Evolutionary conservation across 2,329 filamentous ascomycete genomes (phyloP).

Genomic region (Atkinsonella hypoxylon): DNA sequence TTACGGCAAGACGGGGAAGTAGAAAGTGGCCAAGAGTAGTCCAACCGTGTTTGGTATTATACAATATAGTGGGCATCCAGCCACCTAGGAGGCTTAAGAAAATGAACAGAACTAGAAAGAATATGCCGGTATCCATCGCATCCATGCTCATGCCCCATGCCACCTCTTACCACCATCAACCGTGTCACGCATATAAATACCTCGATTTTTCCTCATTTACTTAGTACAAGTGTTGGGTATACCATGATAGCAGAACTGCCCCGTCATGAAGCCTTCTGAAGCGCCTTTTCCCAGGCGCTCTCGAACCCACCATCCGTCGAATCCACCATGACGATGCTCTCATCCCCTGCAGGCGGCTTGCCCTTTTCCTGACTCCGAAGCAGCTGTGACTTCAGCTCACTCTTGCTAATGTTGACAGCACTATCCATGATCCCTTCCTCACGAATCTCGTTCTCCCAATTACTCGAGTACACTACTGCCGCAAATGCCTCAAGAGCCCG

Average conservation of each 20-base stretch:
- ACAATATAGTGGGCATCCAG: background rate
- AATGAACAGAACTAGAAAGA: background rate
- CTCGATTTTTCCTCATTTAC: background rate
- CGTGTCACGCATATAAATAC: background rate
- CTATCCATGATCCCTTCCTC: slow-evolving; percentile 32
- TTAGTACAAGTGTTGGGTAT: background rate
- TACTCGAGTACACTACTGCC: slow-evolving; percentile 77
- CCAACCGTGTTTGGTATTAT: background rate
- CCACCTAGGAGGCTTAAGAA: background rate
- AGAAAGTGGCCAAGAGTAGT: background rate
- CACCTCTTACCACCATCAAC: background rate
- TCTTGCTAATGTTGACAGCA: slow-evolving; percentile 20
- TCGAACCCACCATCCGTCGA: slow-evolving; percentile 42
- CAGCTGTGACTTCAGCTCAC: slow-evolving; percentile 11
- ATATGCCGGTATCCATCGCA: background rate
- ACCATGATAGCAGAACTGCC: background rate
- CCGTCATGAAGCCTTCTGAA: slow-evolving; percentile 16
- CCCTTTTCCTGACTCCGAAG: slow-evolving; percentile 9
- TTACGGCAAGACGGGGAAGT: background rate
- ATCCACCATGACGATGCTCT: slow-evolving; percentile 41
- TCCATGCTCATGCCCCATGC: background rate
- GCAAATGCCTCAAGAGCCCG: slow-evolving; percentile 72
- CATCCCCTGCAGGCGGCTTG: slow-evolving; percentile 24
- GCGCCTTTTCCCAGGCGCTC: slow-evolving; percentile 57
- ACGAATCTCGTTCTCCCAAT: slow-evolving; percentile 58